Percentiles rank a stretch among this genome's conserved stretches.
phyloP scores from a whole-genome alignment of 2,329 filamentous ascomycete species.

The Fusarium succisae region DNA sequence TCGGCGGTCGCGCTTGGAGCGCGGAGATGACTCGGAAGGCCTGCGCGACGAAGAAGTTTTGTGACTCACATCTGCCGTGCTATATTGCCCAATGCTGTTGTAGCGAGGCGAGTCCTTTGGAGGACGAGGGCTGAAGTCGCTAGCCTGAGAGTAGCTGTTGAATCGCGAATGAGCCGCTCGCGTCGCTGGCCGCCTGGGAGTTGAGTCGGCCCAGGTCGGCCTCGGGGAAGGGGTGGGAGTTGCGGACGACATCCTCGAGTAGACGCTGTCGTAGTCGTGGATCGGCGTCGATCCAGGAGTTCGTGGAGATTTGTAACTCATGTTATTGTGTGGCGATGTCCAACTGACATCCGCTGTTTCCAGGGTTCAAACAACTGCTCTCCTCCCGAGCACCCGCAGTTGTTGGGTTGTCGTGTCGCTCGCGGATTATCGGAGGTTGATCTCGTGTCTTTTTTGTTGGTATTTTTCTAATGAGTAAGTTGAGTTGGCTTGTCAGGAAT shows the following conservation, averaged over 20 bases:
- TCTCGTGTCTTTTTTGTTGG: slow-evolving; percentile 50
- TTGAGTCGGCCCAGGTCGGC: slow-evolving; percentile 60
- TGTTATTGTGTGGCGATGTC: slow-evolving; percentile 50
- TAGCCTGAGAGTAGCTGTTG: slow-evolving; percentile 51
- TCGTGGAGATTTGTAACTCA: slow-evolving; percentile 53
- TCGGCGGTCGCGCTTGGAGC: slow-evolving; percentile 62
- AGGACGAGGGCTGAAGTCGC: slow-evolving; percentile 54
- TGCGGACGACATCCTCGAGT: slow-evolving; percentile 62
- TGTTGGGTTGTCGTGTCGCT: slow-evolving; percentile 22
- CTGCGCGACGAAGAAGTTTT: slow-evolving; percentile 60
- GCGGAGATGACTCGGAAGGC: slow-evolving; percentile 47
- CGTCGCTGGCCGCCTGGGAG: slow-evolving; percentile 64
- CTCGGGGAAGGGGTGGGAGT: slow-evolving; percentile 67
- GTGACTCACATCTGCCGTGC: slow-evolving; percentile 73
- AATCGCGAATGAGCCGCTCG: slow-evolving; percentile 55
- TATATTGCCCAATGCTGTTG: slow-evolving; percentile 70
- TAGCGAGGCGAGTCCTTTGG: slow-evolving; percentile 67
- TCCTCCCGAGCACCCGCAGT: slow-evolving; percentile 43
- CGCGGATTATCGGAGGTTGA: slow-evolving; percentile 6
- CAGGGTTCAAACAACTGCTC: slow-evolving; percentile 38
- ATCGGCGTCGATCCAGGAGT: slow-evolving; percentile 59
- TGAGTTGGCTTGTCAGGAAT: slow-evolving; percentile 13
- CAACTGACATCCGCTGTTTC: slow-evolving; percentile 44
- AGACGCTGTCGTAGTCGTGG: slow-evolving; percentile 58
- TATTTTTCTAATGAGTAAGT: slow-evolving; percentile 30